Conservation (phyloP, 1,284 basidiomycete genomes). For the Ustilago bromivora region DNA sequence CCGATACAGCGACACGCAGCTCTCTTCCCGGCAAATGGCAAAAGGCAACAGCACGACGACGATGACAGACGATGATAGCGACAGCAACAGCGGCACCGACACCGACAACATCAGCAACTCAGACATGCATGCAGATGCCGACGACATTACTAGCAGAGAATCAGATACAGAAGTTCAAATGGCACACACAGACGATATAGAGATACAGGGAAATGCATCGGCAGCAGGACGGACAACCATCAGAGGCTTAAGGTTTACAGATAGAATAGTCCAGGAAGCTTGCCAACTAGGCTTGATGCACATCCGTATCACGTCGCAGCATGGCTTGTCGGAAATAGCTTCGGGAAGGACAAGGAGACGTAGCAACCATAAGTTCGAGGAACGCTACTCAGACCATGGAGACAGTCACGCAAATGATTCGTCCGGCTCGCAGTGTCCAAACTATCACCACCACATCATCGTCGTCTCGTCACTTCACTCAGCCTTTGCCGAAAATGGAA, state of each 20-base stretch:
- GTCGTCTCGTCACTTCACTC: neutral
- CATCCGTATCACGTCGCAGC: too few species aligned
- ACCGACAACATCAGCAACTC: conserved; percentile 1
- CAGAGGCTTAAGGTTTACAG: too few species aligned
- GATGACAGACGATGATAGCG: conserved; percentile 15
- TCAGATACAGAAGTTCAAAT: neutral
- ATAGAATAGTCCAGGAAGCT: too few species aligned
- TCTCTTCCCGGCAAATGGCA: conserved; percentile 17
- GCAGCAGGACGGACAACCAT: neutral
- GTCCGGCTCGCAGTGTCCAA: neutral
- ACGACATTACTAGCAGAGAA: neutral
- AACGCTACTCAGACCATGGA: neutral
- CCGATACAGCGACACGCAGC: conserved; percentile 15
- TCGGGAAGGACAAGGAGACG: too few species aligned
- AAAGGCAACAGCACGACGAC: conserved; percentile 6
- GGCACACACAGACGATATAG: neutral
- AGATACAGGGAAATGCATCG: neutral
- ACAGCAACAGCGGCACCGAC: neutral
- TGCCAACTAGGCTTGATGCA: too few species aligned
- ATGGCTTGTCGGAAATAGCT: too few species aligned
- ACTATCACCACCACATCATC: neutral
- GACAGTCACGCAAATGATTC: neutral
- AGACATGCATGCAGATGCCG: neutral
- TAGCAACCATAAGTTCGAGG: too few species aligned
- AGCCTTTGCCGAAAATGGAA: conserved; percentile 1